Percentiles rank a stretch among this genome's conserved stretches.
Evolutionary conservation across 2,329 filamentous ascomycete species (phyloP).

Genomic region (Fusarium kyushuense): DNA sequence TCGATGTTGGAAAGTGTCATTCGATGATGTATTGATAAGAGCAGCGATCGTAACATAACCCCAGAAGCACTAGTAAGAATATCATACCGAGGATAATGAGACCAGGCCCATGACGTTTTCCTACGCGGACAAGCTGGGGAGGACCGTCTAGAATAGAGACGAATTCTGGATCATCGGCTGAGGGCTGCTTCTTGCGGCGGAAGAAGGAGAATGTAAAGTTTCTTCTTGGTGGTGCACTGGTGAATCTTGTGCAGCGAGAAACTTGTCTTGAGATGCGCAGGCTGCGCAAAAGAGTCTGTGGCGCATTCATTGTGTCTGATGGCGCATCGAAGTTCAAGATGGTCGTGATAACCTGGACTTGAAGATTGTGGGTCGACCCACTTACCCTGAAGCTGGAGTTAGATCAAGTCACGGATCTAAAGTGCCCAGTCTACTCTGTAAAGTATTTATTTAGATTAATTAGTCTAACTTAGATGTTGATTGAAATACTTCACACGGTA

Average conservation of each 20-base stretch:
- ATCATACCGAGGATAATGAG: constrained; percentile 78
- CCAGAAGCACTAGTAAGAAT: not conserved
- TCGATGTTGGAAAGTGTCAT: not conserved
- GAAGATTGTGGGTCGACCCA: too few species aligned
- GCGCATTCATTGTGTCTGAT: constrained; percentile 43
- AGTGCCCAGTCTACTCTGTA: too few species aligned
- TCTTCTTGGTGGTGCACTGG: constrained; percentile 22
- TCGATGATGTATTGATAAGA: not conserved
- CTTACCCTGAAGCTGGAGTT: too few species aligned
- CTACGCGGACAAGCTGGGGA: constrained; percentile 79
- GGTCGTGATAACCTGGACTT: too few species aligned
- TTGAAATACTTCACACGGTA: not conserved
- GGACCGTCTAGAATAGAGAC: constrained; percentile 89
- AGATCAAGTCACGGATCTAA: too few species aligned
- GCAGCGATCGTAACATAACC: not conserved
- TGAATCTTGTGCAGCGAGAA: constrained; percentile 26
- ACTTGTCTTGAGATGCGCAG: constrained; percentile 38
- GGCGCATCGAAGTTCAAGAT: too few species aligned
- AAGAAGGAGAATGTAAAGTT: constrained; percentile 39
- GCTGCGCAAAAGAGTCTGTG: constrained; percentile 45
- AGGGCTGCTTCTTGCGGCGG: constrained; percentile 54
- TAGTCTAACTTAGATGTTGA: not conserved
- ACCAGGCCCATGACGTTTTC: constrained; percentile 80
- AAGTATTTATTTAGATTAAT: too few species aligned
- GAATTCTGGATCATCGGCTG: constrained; percentile 82